Conservation (phyloP, 495 filamentous ascomycete species). For the Venustampulla echinocandica region DNA sequence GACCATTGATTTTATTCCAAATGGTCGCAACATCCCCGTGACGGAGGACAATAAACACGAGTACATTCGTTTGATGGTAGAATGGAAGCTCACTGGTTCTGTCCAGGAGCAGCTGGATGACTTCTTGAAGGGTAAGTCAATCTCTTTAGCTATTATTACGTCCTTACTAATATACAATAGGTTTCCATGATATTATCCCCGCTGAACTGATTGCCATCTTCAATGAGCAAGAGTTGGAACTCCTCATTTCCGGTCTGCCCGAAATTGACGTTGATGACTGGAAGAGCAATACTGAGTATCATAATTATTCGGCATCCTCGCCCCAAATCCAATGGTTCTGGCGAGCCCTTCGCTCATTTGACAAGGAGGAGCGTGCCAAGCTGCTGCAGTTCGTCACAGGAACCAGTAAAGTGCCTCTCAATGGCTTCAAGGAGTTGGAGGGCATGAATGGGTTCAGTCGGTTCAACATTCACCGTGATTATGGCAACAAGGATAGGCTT, state of each 20-base stretch:
- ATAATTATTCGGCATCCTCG: constrained; percentile 91
- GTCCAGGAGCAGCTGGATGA: constrained; percentile 90
- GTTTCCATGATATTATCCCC: constrained; percentile 97
- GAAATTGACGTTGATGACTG: constrained; percentile 98
- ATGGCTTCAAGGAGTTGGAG: constrained; percentile 98
- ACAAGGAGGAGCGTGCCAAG: constrained; percentile 98
- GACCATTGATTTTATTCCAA: constrained; percentile 75
- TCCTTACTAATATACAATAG: constrained; percentile 29
- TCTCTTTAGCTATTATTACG: not conserved
- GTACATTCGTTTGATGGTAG: constrained; percentile 88
- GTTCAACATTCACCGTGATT: constrained; percentile 99
- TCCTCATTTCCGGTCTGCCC: constrained; percentile 92
- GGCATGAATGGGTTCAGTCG: constrained; percentile 98
- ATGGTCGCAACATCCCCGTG: constrained; percentile 85
- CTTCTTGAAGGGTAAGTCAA: constrained; percentile 74
- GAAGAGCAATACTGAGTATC: constrained; percentile 97
- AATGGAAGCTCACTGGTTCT: constrained; percentile 82
- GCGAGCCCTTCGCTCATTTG: constrained; percentile 94
- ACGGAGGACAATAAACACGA: constrained; percentile 99
- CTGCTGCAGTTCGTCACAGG: constrained; percentile 97
- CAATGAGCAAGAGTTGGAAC: constrained; percentile 95
- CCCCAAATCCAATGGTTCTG: constrained; percentile 99
- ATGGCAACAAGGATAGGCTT: constrained; percentile 93
- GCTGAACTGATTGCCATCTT: constrained; percentile 94
- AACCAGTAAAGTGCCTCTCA: constrained; percentile 96